Evolutionary conservation across 2,329 filamentous ascomycete genomes (phyloP).

Genomic region (Tympanopsis confertula): DNA sequence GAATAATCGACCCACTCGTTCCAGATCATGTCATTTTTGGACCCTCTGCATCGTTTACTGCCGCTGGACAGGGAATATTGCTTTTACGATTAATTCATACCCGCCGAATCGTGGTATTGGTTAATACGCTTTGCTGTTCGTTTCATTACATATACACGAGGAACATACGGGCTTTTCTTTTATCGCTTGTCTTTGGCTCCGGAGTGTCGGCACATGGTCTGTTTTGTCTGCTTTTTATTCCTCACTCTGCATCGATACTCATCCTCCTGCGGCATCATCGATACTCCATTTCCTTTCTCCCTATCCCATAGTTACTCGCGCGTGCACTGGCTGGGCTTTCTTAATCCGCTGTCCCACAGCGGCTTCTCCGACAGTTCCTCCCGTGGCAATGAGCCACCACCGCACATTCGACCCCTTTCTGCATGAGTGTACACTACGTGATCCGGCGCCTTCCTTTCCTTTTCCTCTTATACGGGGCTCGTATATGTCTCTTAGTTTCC

Average conservation of each 20-base stretch:
- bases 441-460: neutral
- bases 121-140: too few relatives aligned
- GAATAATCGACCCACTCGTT: too few relatives aligned
- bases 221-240: neutral
- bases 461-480: too few relatives aligned
- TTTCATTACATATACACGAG: neutral
- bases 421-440: neutral
- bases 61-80: too few relatives aligned
- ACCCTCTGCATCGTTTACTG: too few relatives aligned
- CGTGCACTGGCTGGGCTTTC: neutral
- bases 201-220: neutral
- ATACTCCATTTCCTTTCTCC: neutral
- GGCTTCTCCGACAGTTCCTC: too few relatives aligned
- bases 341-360: neutral
- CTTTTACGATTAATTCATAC: too few relatives aligned
- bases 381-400: too few relatives aligned
- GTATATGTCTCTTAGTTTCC: neutral
- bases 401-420: too few relatives aligned
- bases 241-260: neutral
- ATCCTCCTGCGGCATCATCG: neutral
- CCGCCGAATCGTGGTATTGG: too few relatives aligned
- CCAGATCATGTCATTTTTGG: too few relatives aligned
- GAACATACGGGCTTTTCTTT: neutral
- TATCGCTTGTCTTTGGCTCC: neutral
- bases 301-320: neutral